A percentile compares a stretch with the other conserved stretches of the same genome.
Conservation (phyloP, 2,329 filamentous ascomycete species). For the Neopestalotiopsis sp. region DNA sequence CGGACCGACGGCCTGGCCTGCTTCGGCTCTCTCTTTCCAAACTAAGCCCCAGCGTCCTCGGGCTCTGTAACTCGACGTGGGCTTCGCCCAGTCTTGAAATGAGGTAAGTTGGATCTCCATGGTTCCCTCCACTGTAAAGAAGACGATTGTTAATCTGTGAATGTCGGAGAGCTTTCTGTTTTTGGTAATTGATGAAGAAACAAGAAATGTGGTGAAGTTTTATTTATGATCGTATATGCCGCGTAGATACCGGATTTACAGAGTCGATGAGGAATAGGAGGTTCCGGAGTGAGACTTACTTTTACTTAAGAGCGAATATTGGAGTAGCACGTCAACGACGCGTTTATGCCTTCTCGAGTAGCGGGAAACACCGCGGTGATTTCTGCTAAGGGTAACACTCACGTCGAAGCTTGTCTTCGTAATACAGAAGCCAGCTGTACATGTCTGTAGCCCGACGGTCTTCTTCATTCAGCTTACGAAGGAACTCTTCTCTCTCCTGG, state of each 20-base stretch:
- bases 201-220: too few species aligned
- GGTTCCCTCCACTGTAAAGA: constrained; percentile 42
- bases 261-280: not conserved
- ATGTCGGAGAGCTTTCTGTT: not conserved
- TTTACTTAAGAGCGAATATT: constrained; percentile 46
- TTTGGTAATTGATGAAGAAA: too few species aligned
- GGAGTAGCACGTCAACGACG: constrained; percentile 27
- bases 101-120: constrained; percentile 52
- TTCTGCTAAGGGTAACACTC: constrained; percentile 23
- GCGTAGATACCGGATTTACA: too few species aligned
- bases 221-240: too few species aligned
- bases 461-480: constrained; percentile 46
- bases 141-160: not conserved
- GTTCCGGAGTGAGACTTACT: constrained; percentile 19
- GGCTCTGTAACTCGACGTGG: constrained; percentile 52
- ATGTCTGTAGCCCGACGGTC: constrained; percentile 43
- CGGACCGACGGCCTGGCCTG: constrained; percentile 20
- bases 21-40: constrained; percentile 30
- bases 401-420: constrained; percentile 40
- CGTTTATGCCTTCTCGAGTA: not conserved
- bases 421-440: constrained; percentile 41
- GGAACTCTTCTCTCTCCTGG: constrained; percentile 53
- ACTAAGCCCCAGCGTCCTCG: constrained; percentile 45
- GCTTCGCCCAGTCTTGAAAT: constrained; percentile 54
- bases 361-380: not conserved